These are phyloP conservation scores for Sinapis alba DNA, from an alignment of 441 rosid species.

Conservation along the genomic window DNA sequence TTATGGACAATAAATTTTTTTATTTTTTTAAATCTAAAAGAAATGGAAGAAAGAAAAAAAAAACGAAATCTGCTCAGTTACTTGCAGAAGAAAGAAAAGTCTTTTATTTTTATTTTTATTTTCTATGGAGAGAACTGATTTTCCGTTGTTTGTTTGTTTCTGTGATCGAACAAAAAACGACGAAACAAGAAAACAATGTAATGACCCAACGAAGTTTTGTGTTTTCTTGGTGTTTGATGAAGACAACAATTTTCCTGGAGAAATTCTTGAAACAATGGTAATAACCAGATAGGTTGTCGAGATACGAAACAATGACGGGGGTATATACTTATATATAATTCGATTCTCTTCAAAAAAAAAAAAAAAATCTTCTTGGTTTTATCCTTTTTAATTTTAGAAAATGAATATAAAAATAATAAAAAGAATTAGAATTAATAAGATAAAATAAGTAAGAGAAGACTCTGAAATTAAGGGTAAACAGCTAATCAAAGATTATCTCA, in stretches of 20 bases:
- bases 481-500: conserved; percentile 34
- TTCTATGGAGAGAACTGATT: conserved; percentile 33
- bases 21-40: too few species aligned
- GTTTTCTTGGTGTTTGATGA: not conserved
- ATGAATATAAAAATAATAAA: not conserved
- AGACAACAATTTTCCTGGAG: conserved; percentile 4
- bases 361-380: conserved; percentile 31
- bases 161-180: conserved; percentile 3
- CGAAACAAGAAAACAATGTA: not conserved
- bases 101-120: not conserved
- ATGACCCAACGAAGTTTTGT: not conserved
- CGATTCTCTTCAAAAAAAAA: conserved; percentile 19
- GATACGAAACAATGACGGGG: conserved; percentile 1
- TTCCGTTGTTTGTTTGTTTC: conserved; percentile 29
- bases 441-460: conserved; percentile 14
- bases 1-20: conserved; percentile 22
- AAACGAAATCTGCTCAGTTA: conserved; percentile 38
- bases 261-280: not conserved
- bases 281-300: not conserved
- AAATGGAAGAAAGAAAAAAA: conserved; percentile 12
- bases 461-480: conserved; percentile 16
- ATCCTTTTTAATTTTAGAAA: not conserved
- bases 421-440: not conserved
- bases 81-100: conserved; percentile 40
- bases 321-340: not conserved